phyloP scores from a whole-genome alignment of 345 rosid genomes.

The Eucalyptus grandis region DNA sequence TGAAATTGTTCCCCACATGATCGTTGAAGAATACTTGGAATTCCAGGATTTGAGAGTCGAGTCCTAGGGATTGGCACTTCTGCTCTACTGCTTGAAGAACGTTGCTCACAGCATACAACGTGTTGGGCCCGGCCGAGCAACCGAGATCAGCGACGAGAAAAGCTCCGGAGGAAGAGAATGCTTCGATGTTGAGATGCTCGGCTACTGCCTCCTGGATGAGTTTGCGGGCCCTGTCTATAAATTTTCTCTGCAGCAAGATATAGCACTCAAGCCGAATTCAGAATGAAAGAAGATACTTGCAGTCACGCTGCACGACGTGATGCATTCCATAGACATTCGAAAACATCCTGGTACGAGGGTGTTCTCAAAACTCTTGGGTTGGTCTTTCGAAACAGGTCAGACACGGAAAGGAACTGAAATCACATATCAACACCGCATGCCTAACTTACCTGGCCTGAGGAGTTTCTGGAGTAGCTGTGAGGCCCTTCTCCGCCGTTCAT shows the following conservation, averaged over 20 bases:
- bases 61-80: not conserved
- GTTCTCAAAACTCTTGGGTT: not conserved
- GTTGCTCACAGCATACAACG: not conserved
- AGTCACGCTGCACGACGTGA: not conserved
- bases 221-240: no score
- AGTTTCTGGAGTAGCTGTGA: not conserved
- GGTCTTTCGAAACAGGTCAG: not conserved
- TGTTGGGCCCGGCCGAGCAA: no score
- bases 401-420: not conserved
- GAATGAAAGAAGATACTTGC: not conserved
- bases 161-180: no score
- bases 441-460: not conserved
- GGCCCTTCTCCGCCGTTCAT: not conserved
- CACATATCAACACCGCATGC: not conserved
- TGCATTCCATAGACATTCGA: not conserved
- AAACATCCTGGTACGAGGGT: not conserved
- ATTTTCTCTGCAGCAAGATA: no score
- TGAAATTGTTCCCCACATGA: not conserved
- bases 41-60: not conserved
- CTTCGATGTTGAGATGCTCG: no score
- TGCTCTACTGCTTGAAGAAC: not conserved
- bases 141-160: no score
- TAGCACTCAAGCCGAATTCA: not conserved
- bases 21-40: constrained; percentile 5
- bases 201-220: no score